Evolutionary conservation across 2,329 filamentous ascomycete genomes (phyloP).

Genomic region (Epichloe sylvatica): DNA sequence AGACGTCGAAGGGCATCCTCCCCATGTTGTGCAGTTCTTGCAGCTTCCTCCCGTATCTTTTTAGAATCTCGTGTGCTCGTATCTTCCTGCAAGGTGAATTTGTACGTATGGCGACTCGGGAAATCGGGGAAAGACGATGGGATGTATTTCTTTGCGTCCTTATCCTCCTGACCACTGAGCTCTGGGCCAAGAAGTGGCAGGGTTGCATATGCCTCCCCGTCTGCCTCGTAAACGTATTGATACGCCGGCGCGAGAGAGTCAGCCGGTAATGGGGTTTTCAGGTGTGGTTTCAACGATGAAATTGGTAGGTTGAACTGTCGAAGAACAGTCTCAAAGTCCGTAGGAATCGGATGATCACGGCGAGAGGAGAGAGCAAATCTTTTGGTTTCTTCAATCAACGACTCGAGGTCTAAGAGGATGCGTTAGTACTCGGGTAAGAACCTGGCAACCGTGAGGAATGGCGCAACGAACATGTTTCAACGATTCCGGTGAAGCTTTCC

Average conservation of each 20-base stretch:
- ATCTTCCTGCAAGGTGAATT: constrained; percentile 40
- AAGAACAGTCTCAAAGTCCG: constrained; percentile 43
- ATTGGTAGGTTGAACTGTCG: constrained; percentile 37
- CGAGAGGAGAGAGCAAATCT: constrained; percentile 33
- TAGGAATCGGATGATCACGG: constrained; percentile 38
- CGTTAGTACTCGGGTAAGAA: constrained; percentile 8
- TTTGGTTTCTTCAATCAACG: constrained; percentile 36
- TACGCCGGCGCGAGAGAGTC: constrained; percentile 25
- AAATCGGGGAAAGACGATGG: constrained; percentile 46
- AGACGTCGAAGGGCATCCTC: constrained; percentile 47
- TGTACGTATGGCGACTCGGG: constrained; percentile 51
- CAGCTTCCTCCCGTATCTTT: constrained; percentile 45
- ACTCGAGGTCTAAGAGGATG: constrained; percentile 29
- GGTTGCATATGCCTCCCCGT: constrained; percentile 26
- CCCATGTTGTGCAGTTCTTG: constrained; percentile 45
- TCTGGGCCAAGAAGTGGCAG: constrained; percentile 37
- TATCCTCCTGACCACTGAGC: constrained; percentile 44
- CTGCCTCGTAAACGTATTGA: constrained; percentile 22
- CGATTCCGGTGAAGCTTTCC: constrained; percentile 41
- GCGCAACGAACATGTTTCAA: constrained; percentile 40
- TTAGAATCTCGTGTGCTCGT: constrained; percentile 35
- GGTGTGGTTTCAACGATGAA: constrained; percentile 39
- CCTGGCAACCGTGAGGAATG: background rate
- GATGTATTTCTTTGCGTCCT: constrained; percentile 41
- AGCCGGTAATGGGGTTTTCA: constrained; percentile 36